phyloP scores from a whole-genome alignment of 768 basidiomycete species.

The Kwoniella sp. region DNA sequence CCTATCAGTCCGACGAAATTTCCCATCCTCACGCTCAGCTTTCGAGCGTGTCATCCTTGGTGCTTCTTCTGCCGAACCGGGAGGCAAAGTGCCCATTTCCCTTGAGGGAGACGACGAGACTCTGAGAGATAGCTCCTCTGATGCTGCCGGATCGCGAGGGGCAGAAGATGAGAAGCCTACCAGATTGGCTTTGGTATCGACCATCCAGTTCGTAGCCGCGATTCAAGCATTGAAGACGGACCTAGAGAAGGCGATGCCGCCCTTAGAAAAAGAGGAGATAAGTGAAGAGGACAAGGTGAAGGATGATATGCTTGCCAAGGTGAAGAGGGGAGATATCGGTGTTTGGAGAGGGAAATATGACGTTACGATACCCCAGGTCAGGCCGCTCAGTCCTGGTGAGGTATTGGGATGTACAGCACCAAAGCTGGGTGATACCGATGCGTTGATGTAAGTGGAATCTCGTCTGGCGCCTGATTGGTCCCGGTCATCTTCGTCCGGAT shows the following conservation, averaged over 20 bases:
- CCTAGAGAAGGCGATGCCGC: slow-evolving; percentile 58
- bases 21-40: slow-evolving; percentile 70
- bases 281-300: slow-evolving; percentile 20
- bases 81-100: slow-evolving; percentile 62
- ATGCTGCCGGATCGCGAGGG: neutral
- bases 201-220: slow-evolving; percentile 95
- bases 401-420: slow-evolving; percentile 97
- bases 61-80: slow-evolving; percentile 55
- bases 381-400: slow-evolving; percentile 93
- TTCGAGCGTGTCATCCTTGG: slow-evolving; percentile 71
- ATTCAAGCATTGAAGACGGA: slow-evolving; percentile 83
- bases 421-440: slow-evolving; percentile 73
- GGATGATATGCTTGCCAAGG: slow-evolving; percentile 32
- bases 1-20: slow-evolving; percentile 83
- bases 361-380: slow-evolving; percentile 56
- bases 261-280: slow-evolving; percentile 17
- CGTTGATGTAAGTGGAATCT: slow-evolving; percentile 70
- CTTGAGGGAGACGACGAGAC: slow-evolving; percentile 27
- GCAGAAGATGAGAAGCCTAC: slow-evolving; percentile 58
- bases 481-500: too few relatives aligned
- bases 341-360: slow-evolving; percentile 56
- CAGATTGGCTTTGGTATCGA: slow-evolving; percentile 86
- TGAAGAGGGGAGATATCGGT: slow-evolving; percentile 45
- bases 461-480: neutral
- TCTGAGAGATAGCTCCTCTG: slow-evolving; percentile 4